Conservation (phyloP, 352 stramenopile species). For the Pythium brachiatum region DNA sequence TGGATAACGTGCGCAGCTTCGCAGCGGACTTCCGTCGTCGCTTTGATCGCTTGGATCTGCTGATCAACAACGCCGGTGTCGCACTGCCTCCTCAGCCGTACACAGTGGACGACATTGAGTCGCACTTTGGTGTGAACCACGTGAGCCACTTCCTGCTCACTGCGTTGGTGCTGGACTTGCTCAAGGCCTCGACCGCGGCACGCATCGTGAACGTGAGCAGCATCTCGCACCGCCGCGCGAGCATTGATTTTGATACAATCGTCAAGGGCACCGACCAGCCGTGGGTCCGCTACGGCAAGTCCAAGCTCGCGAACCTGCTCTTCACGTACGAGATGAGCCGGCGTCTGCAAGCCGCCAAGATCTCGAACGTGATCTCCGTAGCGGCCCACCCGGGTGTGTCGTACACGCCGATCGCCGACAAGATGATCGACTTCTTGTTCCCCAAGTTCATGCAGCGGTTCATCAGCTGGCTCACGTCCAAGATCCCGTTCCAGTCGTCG, state of each 20-base stretch:
- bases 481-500: slow-evolving; percentile 23
- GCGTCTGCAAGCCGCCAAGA: slow-evolving; percentile 17
- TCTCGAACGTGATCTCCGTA: slow-evolving; percentile 26
- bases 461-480: slow-evolving; percentile 7
- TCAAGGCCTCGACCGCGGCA: slow-evolving; percentile 22
- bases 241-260: slow-evolving; percentile 19
- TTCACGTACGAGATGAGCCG: slow-evolving; percentile 28
- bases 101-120: slow-evolving; percentile 43
- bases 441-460: slow-evolving; percentile 8
- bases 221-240: slow-evolving; percentile 13
- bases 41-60: slow-evolving; percentile 47
- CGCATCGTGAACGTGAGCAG: slow-evolving; percentile 50
- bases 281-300: slow-evolving; percentile 21
- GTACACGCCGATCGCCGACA: slow-evolving; percentile 22
- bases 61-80: slow-evolving; percentile 77
- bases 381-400: slow-evolving; percentile 27
- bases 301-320: slow-evolving; percentile 32
- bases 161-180: slow-evolving; percentile 38
- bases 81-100: slow-evolving; percentile 31
- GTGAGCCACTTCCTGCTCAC: slow-evolving; percentile 71
- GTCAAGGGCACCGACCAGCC: slow-evolving; percentile 5
- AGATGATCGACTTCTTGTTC: slow-evolving; percentile 20
- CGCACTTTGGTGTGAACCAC: slow-evolving; percentile 74
- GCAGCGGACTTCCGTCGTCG: slow-evolving; percentile 31
- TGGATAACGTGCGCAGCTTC: slow-evolving; percentile 45